Base-by-base conservation (phyloP, 2,329 filamentous ascomycete genomes). In the Aspergillus fumigatiaffinis region DNA sequence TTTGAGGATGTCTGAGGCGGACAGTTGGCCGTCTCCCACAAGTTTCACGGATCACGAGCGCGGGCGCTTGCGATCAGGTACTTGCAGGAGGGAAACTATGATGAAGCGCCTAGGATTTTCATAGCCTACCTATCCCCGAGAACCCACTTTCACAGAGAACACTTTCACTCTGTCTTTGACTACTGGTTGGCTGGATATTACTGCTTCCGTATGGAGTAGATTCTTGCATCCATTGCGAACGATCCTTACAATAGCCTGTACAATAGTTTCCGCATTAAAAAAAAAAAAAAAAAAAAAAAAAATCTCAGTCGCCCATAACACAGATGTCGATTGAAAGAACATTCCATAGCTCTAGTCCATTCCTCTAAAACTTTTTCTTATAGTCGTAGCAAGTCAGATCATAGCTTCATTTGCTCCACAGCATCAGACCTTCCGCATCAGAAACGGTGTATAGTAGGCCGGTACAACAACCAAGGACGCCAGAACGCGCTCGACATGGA, bases 1-100 rank as follows among this genome's bases (percentile, higher is more conserved):
- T 78, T 78, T 57, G 76, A 77, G 52, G 75, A 78, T 59, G 76
- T 76, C 17, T 74, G 63, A 66, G 32, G 14, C 14, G 17, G 32
- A 38, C 5, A 38, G 14, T 38, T 17, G 32, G 14, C 59, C 14
- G 5, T n/a, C 26, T 41, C 8, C 9, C 3, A 25, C 28, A 7
- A 26, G 3, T 35, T 32, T 28, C 20, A 29, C 26, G 14, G 2
- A 44, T n/a, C 32, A 42, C 25, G 42, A 35, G 41, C 35, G 55
- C 58, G 23, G 59, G 66, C 63, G 65, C 65, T 58, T 63, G 66
- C 65, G 66, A 46, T 46, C 42, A 46, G 10, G n/a, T 23, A 10
- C 3, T 46, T 23, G 42, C 10, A 38, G 14, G 7, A n/a, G 32
- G 14, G 14, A 38, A 5, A 17, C 32, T 38, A 17, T 38, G 32